Conservation (phyloP, 179 eudicot genomes). For the Corrigiola litoralis region DNA sequence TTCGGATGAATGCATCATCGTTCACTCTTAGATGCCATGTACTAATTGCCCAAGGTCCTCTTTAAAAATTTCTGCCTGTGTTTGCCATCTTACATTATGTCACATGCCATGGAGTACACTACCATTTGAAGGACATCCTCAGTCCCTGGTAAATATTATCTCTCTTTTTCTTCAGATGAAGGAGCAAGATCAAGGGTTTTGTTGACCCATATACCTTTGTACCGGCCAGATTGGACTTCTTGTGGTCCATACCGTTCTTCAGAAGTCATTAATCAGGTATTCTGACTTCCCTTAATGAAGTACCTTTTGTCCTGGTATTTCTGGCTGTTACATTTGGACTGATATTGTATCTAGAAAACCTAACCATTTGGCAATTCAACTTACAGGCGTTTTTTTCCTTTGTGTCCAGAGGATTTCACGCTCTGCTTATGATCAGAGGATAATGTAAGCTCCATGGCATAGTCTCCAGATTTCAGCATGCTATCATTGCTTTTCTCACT, state of each 20-base stretch:
- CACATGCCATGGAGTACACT: too few species aligned
- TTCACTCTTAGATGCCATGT: too few species aligned
- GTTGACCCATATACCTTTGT: conserved; percentile 84
- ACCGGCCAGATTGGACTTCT: conserved; percentile 73
- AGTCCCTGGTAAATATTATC: background rate
- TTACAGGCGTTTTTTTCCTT: conserved; percentile 30
- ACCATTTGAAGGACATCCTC: background rate
- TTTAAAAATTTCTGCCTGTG: too few species aligned
- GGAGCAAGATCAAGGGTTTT: conserved; percentile 59
- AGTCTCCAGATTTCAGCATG: background rate
- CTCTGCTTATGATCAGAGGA: conserved; percentile 42
- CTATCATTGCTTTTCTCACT: background rate
- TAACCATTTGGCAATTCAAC: conserved; percentile 25
- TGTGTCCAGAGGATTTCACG: conserved; percentile 66
- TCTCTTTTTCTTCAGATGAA: conserved; percentile 31
- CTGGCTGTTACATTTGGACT: background rate
- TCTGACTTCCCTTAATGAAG: background rate
- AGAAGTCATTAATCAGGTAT: conserved; percentile 80
- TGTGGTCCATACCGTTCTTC: conserved; percentile 89
- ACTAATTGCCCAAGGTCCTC: too few species aligned
- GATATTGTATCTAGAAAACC: background rate
- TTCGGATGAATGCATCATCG: too few species aligned
- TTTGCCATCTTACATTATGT: too few species aligned
- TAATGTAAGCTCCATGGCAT: conserved; percentile 45
- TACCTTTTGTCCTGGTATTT: background rate